Base-by-base conservation (phyloP, 2,329 filamentous ascomycete species). In the Sporothrix dimorphospora region DNA sequence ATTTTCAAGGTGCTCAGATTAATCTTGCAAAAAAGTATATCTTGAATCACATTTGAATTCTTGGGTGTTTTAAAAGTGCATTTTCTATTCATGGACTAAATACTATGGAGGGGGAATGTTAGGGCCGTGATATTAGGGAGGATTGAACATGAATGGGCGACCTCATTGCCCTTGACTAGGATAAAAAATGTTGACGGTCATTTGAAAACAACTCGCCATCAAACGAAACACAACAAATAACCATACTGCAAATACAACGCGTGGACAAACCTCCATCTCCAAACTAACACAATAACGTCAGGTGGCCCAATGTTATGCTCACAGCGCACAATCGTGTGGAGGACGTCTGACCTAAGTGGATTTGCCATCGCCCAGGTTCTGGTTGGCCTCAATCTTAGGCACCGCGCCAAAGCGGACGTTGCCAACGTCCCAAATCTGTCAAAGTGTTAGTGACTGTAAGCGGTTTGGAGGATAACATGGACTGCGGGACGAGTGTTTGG, bases 381-480 rank as follows among this genome's bases (percentile, higher is more conserved):
- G 81, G 0, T 73, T 78, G 68, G 78, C 77, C 75, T 86, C 81
- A 45, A 83, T 82, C 76, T 87, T 85, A 75, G 89, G 87, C 61
- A 90, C 86, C 53, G 83, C 83, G 40, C 89, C 89, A 73, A 91
- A 89, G 40, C 85, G 86, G 76, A 80, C 83, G 74, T 88, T 87
- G 69, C 88, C 88, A 71, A 87, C 85, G 77, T 91, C 89, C 78
- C 90, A 91, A 72, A 91, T 84, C 86, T 87, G 42, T 34, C 34
- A 70, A 11, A 12, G 12, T 27, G 19, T 59, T 47, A 45, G 67
- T 30, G 9, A 49, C 2, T 11, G 42, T 9, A n/a, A 27, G 19
- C 19, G 21, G 4, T 8, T 1, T 40, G 6, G 11, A 24, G 8
- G 38, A 16, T 27, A 1, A n/a, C 2, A 14, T 42, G 47, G 6